Percentiles rank a stretch among this genome's conserved stretches.
These are phyloP conservation scores for Alnus rubra DNA, from an alignment of 306 rosid genomes.

Conservation along the genomic window DNA sequence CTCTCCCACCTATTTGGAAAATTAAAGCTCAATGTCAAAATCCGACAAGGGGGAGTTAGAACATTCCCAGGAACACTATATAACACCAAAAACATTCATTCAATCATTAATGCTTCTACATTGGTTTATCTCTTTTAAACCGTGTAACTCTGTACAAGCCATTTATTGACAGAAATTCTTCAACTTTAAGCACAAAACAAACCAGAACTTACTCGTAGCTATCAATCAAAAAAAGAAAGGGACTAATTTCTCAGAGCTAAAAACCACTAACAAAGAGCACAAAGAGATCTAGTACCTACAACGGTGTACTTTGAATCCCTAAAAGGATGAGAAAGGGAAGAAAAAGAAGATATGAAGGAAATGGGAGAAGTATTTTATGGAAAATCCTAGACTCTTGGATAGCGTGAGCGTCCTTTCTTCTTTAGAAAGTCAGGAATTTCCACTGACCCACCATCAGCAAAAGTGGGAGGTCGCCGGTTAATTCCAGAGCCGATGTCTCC, in stretches of 20 bases:
- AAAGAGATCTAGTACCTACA: constrained; percentile 41
- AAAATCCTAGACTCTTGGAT: constrained; percentile 68
- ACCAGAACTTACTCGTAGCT: constrained; percentile 31
- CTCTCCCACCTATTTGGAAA: not conserved
- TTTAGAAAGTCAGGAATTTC: constrained; percentile 94
- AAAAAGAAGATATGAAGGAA: constrained; percentile 24
- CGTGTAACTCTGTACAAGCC: constrained; percentile 37
- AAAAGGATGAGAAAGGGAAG: constrained; percentile 30
- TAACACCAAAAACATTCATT: constrained; percentile 6
- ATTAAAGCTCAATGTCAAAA: not conserved
- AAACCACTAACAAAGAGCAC: constrained; percentile 37
- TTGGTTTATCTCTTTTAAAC: not conserved
- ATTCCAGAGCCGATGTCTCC: constrained; percentile 52
- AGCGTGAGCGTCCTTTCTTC: constrained; percentile 96
- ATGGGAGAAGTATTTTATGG: constrained; percentile 4
- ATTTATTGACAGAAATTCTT: not conserved
- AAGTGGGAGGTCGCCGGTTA: constrained; percentile 63
- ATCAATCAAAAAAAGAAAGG: constrained; percentile 31
- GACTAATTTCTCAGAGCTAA: constrained; percentile 38
- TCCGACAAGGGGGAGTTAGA: not conserved
- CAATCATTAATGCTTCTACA: constrained; percentile 14
- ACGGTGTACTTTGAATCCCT: constrained; percentile 35
- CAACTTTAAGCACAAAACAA: constrained; percentile 22
- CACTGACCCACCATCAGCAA: constrained; percentile 64
- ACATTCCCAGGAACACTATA: not conserved